Conservation (phyloP, 2,329 filamentous ascomycete species). For the Cercospora sp. region DNA sequence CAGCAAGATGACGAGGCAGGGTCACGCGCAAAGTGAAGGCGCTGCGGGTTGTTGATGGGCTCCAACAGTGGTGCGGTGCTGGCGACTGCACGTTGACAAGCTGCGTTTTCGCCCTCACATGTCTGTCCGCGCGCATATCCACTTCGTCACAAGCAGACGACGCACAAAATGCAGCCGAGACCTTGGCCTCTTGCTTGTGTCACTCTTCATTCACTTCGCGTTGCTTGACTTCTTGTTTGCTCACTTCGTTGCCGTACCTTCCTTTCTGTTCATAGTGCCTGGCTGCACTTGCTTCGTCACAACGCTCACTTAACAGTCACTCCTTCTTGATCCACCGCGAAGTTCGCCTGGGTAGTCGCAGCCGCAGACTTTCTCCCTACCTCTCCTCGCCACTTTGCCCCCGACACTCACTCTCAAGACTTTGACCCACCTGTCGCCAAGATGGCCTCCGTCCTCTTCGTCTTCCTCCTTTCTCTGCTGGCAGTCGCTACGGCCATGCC, state of each 20-base stretch:
- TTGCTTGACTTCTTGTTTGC: background rate
- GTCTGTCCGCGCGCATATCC: background rate
- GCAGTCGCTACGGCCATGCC: constrained; percentile 43
- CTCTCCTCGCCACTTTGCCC: too few species aligned
- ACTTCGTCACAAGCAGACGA: background rate
- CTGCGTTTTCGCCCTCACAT: background rate
- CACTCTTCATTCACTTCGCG: background rate
- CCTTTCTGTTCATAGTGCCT: background rate
- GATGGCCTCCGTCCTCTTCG: constrained; percentile 36
- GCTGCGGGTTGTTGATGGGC: background rate
- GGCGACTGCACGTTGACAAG: background rate
- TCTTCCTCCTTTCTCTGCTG: constrained; percentile 48
- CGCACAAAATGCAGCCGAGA: constrained; percentile 2
- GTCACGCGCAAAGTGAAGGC: background rate
- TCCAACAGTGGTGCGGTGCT: constrained; percentile 1
- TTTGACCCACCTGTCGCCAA: background rate
- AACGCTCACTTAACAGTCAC: background rate
- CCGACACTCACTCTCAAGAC: background rate
- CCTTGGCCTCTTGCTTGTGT: constrained; percentile 7
- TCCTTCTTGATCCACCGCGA: too few species aligned
- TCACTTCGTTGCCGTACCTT: background rate
- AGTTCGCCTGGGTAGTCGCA: too few species aligned
- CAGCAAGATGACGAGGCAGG: background rate
- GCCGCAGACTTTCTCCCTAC: too few species aligned
- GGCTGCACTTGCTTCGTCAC: constrained; percentile 1